A percentile compares a stretch with the other conserved stretches of the same genome.
Conservation (phyloP, 2,329 filamentous ascomycete species). For the Cercospora sp. region DNA sequence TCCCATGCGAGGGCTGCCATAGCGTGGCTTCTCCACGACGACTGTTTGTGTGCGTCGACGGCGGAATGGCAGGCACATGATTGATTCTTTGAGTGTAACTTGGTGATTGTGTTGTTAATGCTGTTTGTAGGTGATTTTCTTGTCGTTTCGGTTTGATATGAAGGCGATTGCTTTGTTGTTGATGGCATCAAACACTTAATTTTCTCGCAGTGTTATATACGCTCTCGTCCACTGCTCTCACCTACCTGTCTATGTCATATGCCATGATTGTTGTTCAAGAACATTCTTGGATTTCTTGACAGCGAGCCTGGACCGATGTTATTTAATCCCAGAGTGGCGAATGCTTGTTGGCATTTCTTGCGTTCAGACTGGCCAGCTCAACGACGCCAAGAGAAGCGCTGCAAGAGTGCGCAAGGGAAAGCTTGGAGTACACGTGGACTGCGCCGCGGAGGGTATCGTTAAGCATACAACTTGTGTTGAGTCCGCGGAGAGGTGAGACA, state of each 20-base stretch:
- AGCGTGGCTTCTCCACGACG: conserved; percentile 1
- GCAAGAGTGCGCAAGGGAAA: background rate
- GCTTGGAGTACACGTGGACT: background rate
- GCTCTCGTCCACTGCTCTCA: background rate
- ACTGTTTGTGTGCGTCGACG: background rate
- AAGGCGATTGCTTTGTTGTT: background rate
- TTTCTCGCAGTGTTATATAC: background rate
- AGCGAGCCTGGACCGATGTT: conserved; percentile 10
- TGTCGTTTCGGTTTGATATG: background rate
- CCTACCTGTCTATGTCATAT: background rate
- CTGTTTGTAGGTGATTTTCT: background rate
- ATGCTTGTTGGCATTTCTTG: background rate
- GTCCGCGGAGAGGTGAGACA: background rate
- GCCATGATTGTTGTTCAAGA: background rate
- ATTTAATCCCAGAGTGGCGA: background rate
- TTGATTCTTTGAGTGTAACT: background rate
- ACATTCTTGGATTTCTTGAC: background rate
- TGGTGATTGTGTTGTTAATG: background rate
- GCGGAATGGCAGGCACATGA: background rate
- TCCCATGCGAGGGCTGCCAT: background rate
- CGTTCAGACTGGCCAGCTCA: background rate
- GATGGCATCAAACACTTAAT: background rate
- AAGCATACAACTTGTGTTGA: background rate
- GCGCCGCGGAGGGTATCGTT: background rate
- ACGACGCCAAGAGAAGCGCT: background rate